These are phyloP conservation scores for Musa acuminata DNA, from an alignment of 176 grass and related monocot species.

Conservation along the genomic window DNA sequence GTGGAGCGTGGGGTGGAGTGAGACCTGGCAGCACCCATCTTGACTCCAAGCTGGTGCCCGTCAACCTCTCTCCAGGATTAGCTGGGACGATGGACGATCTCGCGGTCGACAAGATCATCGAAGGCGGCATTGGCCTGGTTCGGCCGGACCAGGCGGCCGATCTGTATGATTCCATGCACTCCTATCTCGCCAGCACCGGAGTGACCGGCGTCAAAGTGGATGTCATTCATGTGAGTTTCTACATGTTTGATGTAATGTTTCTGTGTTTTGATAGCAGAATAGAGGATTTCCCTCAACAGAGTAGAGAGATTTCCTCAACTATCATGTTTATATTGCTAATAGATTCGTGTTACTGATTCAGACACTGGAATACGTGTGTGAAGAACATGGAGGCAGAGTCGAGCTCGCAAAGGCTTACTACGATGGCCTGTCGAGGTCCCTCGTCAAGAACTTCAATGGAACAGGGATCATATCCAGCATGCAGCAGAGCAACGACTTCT, in stretches of 20 bases:
- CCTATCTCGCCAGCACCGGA: slow-evolving; percentile 5
- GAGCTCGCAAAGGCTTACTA: slow-evolving; percentile 23
- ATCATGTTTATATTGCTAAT: not conserved
- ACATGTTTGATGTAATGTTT: not conserved
- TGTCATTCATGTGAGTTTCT: slow-evolving; percentile 17
- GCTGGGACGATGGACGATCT: slow-evolving; percentile 24
- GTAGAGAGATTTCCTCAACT: too few species aligned
- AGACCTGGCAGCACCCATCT: slow-evolving; percentile 10
- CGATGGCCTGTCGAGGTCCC: slow-evolving; percentile 17
- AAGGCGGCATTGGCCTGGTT: slow-evolving; percentile 21
- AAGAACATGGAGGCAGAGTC: slow-evolving; percentile 18
- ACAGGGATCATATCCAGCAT: slow-evolving; percentile 22
- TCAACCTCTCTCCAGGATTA: slow-evolving; percentile 8
- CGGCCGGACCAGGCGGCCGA: slow-evolving; percentile 11
- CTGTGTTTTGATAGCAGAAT: too few species aligned
- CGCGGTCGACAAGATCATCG: slow-evolving; percentile 17
- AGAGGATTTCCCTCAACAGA: too few species aligned
- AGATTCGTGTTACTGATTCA: not conserved
- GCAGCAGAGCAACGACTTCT: slow-evolving; percentile 28
- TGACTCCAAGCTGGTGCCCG: not conserved
- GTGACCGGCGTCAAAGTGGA: slow-evolving; percentile 21
- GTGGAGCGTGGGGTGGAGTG: slow-evolving; percentile 27
- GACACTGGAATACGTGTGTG: slow-evolving; percentile 20
- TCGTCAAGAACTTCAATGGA: slow-evolving; percentile 24
- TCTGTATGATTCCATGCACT: slow-evolving; percentile 22